Evolutionary conservation across 75 land plant genomes (phyloP).

Genomic region (Picea glauca): DNA sequence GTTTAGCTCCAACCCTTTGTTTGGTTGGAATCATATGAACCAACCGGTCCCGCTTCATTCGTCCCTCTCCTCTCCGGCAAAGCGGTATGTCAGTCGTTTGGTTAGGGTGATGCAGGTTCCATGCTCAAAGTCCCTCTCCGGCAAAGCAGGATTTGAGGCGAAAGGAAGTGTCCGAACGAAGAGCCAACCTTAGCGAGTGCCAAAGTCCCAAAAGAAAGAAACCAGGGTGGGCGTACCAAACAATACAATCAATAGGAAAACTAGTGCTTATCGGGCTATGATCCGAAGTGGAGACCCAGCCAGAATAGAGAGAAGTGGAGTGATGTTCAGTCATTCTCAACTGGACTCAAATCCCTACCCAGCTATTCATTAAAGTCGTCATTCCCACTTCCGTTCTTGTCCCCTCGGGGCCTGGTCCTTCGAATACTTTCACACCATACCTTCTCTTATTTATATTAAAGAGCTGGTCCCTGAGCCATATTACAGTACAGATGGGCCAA

Average conservation of each 20-base stretch:
- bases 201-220: not conserved
- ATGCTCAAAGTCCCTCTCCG: not conserved
- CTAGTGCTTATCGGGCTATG: not conserved
- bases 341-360: not conserved
- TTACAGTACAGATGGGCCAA: too few species aligned
- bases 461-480: too few species aligned
- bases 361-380: not conserved
- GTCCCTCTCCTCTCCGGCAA: not conserved
- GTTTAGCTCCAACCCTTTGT: constrained; percentile 2
- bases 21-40: not conserved
- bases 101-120: not conserved
- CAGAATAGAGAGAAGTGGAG: not conserved
- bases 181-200: not conserved
- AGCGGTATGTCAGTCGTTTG: not conserved
- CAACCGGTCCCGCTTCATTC: constrained; percentile 4
- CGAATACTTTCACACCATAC: too few species aligned
- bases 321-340: not conserved
- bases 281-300: not conserved
- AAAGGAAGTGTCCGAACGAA: not conserved
- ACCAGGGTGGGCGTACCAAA: not conserved
- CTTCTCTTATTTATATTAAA: too few species aligned
- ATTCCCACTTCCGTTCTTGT: not conserved
- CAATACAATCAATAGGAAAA: not conserved
- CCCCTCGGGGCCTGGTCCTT: too few species aligned
- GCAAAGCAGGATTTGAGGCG: not conserved